Evolutionary conservation across 2,329 filamentous ascomycete species (phyloP).

Genomic region (Hymenoscyphus infarciens): DNA sequence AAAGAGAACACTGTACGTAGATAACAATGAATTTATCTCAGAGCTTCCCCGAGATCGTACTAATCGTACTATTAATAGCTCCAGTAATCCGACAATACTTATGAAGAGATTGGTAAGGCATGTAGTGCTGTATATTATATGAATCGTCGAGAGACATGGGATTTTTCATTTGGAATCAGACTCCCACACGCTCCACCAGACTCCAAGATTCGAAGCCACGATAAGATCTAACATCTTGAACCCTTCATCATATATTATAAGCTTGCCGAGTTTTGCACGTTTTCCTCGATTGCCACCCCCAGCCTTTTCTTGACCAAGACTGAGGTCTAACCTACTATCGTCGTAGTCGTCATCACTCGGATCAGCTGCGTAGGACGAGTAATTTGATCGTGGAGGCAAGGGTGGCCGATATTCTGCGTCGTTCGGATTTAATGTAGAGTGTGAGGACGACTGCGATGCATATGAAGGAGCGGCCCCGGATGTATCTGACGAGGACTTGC

Average conservation of each 20-base stretch:
- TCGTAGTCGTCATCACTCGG: conserved; percentile 23
- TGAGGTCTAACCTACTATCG: conserved; percentile 60
- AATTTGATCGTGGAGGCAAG: conserved; percentile 24
- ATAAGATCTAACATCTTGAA: conserved; percentile 93
- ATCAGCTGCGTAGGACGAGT: conserved; percentile 12
- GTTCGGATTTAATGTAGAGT: conserved; percentile 26
- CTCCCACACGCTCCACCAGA: conserved; percentile 92
- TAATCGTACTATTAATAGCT: background rate
- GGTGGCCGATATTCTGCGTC: conserved; percentile 28
- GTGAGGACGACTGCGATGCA: conserved; percentile 24
- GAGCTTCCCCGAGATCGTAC: background rate
- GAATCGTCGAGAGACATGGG: background rate
- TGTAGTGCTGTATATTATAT: background rate
- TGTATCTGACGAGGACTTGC: conserved; percentile 34
- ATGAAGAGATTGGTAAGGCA: background rate
- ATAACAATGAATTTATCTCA: background rate
- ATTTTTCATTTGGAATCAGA: conserved; percentile 13
- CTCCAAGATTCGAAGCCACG: conserved; percentile 83
- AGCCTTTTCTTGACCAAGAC: conserved; percentile 75
- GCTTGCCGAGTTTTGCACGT: conserved; percentile 87
- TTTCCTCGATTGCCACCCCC: conserved; percentile 84
- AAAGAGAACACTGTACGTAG: background rate
- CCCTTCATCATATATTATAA: conserved; percentile 85
- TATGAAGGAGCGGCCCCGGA: conserved; percentile 21
- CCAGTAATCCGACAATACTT: background rate